These are phyloP conservation scores for Cytospora mali DNA, from an alignment of 2,329 filamentous ascomycete genomes.

Conservation along the genomic window DNA sequence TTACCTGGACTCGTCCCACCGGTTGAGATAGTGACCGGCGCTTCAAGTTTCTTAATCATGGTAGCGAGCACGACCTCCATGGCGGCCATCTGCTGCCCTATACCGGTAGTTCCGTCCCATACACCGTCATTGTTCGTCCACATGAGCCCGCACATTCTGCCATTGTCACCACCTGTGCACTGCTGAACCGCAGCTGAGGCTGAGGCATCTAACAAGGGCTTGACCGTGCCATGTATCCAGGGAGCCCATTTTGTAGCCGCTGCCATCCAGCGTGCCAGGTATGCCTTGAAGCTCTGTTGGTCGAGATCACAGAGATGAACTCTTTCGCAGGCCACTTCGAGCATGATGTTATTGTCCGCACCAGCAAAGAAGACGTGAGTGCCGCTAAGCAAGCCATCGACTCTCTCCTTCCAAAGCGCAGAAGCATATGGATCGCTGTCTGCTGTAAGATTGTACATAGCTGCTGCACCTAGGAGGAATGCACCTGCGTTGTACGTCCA, in stretches of 20 bases:
- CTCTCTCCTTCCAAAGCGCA: constrained; percentile 57
- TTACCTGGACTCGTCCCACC: constrained; percentile 60
- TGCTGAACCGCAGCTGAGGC: constrained; percentile 59
- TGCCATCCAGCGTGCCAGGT: constrained; percentile 63
- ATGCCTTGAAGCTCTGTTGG: constrained; percentile 66
- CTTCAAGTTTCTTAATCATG: constrained; percentile 50
- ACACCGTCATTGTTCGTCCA: constrained; percentile 54
- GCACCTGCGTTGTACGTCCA: constrained; percentile 72
- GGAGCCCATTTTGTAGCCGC: constrained; percentile 66
- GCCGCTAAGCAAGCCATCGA: constrained; percentile 59
- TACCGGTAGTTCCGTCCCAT: constrained; percentile 63
- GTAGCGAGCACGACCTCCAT: constrained; percentile 67
- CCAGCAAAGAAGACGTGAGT: constrained; percentile 53
- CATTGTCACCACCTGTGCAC: constrained; percentile 59
- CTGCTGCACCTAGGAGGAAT: constrained; percentile 66
- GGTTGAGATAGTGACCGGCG: constrained; percentile 50
- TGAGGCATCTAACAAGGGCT: constrained; percentile 56
- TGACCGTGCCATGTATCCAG: constrained; percentile 55
- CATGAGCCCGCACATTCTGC: constrained; percentile 61
- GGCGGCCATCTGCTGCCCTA: constrained; percentile 72
- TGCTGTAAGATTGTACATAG: constrained; percentile 67
- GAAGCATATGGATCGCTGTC: constrained; percentile 31
- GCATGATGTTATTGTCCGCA: constrained; percentile 56
- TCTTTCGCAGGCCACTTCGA: constrained; percentile 67
- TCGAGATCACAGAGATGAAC: constrained; percentile 62